A percentile compares a stretch with the other conserved stretches of the same genome.
Conservation (phyloP, 495 filamentous ascomycete species). For the Penicilliopsis zonata region DNA sequence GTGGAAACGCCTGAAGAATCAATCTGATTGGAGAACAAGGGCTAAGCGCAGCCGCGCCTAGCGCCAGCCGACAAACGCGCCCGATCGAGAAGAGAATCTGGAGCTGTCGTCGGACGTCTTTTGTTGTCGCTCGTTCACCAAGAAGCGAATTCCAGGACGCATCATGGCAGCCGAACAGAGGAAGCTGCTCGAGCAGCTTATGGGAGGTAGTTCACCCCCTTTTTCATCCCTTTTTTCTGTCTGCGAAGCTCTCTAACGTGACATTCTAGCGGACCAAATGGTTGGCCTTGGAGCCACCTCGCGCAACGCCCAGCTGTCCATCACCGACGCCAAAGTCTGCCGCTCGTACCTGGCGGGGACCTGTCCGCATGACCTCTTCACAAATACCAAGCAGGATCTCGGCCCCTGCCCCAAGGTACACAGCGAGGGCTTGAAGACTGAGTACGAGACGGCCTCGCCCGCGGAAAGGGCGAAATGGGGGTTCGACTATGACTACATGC, state of each 20-base stretch:
- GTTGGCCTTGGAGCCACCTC: conserved; percentile 62
- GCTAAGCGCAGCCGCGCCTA: conserved; percentile 17
- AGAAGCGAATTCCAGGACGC: conserved; percentile 1
- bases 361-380: conserved; percentile 98
- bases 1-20: no score
- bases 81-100: conserved; percentile 1
- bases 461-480: conserved; percentile 65
- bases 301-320: conserved; percentile 64
- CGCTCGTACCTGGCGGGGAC: conserved; percentile 88
- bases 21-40: no score
- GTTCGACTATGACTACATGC: conserved; percentile 93
- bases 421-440: conserved; percentile 72
- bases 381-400: conserved; percentile 97
- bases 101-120: neutral
- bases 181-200: conserved; percentile 80
- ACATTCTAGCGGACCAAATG: conserved; percentile 65
- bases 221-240: no score
- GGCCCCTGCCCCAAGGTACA: conserved; percentile 87
- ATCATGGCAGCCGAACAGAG: conserved; percentile 90
- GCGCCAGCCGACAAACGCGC: conserved; percentile 9
- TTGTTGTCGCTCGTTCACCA: neutral
- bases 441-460: conserved; percentile 62
- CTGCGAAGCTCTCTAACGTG: no score
- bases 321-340: conserved; percentile 91
- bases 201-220: conserved; percentile 41